A percentile compares a stretch with the other conserved stretches of the same genome.
Evolutionary conservation across 78 protist species (phyloP).

Genomic region (Ministeria vibrans): DNA sequence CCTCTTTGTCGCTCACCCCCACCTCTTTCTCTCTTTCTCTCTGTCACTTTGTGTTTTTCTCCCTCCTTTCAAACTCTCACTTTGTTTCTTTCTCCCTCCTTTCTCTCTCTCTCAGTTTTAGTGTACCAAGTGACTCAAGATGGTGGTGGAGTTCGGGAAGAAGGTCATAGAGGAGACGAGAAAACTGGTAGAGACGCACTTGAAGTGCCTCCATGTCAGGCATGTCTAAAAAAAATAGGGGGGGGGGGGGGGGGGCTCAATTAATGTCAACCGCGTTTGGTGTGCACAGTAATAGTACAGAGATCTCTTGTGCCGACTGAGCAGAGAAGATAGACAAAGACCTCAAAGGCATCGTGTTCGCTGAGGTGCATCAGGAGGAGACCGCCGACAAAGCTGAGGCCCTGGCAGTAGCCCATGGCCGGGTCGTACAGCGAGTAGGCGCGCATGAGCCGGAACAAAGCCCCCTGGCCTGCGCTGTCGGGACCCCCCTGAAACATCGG

Average conservation of each 20-base stretch:
- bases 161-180: not conserved
- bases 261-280: no score
- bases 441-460: not conserved
- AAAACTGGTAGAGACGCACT: not conserved
- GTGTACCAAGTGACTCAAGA: no score
- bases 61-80: no score
- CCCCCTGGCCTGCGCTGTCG: not conserved
- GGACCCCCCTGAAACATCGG: not conserved
- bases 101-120: no score
- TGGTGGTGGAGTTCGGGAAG: not conserved
- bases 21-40: no score
- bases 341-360: not conserved
- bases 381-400: conserved; percentile 46
- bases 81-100: no score
- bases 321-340: not conserved
- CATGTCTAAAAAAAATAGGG: no score
- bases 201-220: conserved; percentile 4
- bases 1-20: no score
- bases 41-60: no score
- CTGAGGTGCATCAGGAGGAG: conserved; percentile 21
- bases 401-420: conserved; percentile 69
- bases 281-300: no score
- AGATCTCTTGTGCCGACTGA: not conserved
- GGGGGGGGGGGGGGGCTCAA: no score
- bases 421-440: conserved; percentile 10